phyloP scores from a whole-genome alignment of 2,329 filamentous ascomycete species.

The Penicillium italicum region DNA sequence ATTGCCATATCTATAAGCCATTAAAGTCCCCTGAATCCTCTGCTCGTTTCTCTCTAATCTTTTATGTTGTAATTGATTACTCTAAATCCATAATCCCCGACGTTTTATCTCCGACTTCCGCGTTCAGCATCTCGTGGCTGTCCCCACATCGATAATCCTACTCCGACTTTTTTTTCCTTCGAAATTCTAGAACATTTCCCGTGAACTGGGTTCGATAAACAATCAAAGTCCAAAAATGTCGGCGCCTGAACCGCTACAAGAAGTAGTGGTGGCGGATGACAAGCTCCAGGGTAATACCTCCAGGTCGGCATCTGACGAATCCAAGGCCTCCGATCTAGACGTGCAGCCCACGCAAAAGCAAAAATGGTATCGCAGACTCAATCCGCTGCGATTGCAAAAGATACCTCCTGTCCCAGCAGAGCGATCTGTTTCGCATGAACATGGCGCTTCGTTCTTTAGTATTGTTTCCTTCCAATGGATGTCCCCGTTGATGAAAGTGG shows the following conservation, averaged over 20 bases:
- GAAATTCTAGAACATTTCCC: not conserved
- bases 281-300: slow-evolving; percentile 13
- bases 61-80: not conserved
- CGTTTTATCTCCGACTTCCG: not conserved
- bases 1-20: not conserved
- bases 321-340: slow-evolving; percentile 9
- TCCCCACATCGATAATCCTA: not conserved
- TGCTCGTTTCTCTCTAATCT: no score
- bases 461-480: slow-evolving; percentile 85
- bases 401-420: slow-evolving; percentile 56
- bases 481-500: slow-evolving; percentile 75
- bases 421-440: slow-evolving; percentile 61
- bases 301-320: slow-evolving; percentile 16
- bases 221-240: slow-evolving; percentile 9
- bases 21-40: not conserved
- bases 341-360: slow-evolving; percentile 7
- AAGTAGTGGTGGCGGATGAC: slow-evolving; percentile 17
- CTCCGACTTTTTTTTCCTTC: not conserved
- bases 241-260: slow-evolving; percentile 13
- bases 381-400: slow-evolving; percentile 46
- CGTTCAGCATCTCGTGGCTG: not conserved
- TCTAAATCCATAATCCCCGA: not conserved
- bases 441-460: slow-evolving; percentile 71
- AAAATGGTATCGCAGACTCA: slow-evolving; percentile 42
- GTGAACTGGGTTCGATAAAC: not conserved